phyloP scores from a whole-genome alignment of 345 rosid genomes.

The Aquilaria yunnanensis region DNA sequence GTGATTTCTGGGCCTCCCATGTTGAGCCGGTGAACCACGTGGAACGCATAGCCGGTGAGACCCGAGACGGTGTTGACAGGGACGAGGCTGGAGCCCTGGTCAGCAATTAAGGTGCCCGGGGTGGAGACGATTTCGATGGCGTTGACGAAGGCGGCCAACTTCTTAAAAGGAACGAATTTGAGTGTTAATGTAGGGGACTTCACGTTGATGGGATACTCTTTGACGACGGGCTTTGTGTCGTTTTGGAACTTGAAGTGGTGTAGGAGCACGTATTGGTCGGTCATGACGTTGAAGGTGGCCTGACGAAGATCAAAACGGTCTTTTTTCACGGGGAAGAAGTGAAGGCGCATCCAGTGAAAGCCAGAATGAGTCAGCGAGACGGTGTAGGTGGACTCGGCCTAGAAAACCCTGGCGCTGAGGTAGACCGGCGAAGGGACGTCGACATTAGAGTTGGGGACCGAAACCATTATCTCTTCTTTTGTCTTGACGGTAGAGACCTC shows the following conservation, averaged over 20 bases:
- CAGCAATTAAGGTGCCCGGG: slow-evolving; percentile 51
- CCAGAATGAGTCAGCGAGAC: slow-evolving; percentile 48
- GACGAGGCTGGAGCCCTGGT: slow-evolving; percentile 43
- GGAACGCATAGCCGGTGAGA: slow-evolving; percentile 36
- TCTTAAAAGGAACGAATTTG: slow-evolving; percentile 42
- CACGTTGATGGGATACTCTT: slow-evolving; percentile 57
- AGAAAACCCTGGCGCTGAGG: slow-evolving; percentile 48
- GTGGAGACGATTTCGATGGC: slow-evolving; percentile 77
- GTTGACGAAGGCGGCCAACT: slow-evolving; percentile 61
- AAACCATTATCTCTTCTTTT: slow-evolving; percentile 37
- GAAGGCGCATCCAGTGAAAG: slow-evolving; percentile 74
- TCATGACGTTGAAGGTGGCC: slow-evolving; percentile 44
- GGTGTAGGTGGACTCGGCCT: slow-evolving; percentile 41
- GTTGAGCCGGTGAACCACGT: slow-evolving; percentile 58
- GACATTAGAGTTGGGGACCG: slow-evolving; percentile 33
- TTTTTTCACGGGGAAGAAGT: slow-evolving; percentile 43
- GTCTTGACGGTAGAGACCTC: slow-evolving; percentile 42
- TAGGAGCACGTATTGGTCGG: slow-evolving; percentile 55
- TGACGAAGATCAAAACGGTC: slow-evolving; percentile 40
- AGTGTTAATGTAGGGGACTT: slow-evolving; percentile 42
- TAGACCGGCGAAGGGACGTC: slow-evolving; percentile 56
- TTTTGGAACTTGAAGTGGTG: slow-evolving; percentile 45
- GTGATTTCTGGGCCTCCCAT: slow-evolving; percentile 68
- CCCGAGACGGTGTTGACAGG: slow-evolving; percentile 42
- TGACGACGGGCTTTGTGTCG: slow-evolving; percentile 27